These are phyloP conservation scores for Euphrasia confusa DNA, from an alignment of 257 asterid genomes.

Conservation along the genomic window DNA sequence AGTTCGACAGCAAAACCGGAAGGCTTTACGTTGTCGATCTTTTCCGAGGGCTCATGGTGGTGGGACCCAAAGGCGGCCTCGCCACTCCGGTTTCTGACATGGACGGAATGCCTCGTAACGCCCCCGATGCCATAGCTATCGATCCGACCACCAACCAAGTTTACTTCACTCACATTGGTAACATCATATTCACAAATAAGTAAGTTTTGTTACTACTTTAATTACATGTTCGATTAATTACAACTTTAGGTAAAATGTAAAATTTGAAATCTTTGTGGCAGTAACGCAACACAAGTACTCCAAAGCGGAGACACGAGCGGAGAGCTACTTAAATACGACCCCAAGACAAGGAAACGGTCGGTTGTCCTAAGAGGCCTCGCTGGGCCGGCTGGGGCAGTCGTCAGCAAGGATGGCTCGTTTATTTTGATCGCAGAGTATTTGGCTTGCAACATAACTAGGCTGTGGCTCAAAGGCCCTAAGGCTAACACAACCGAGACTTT, in stretches of 20 bases:
- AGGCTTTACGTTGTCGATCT: neutral
- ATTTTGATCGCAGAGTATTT: conserved; percentile 36
- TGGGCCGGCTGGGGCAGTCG: conserved; percentile 39
- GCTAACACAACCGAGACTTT: conserved; percentile 33
- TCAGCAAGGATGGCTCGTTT: conserved; percentile 34
- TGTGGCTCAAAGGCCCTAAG: conserved; percentile 42
- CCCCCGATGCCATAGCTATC: conserved; percentile 6
- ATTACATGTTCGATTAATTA: no score
- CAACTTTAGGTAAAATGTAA: neutral
- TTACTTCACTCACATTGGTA: neutral
- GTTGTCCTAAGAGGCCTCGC: conserved; percentile 35
- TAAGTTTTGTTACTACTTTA: neutral
- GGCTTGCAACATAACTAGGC: conserved; percentile 29
- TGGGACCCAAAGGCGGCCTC: neutral
- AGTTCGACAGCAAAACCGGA: conserved; percentile 3
- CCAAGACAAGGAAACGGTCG: conserved; percentile 21
- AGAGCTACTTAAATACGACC: conserved; percentile 33
- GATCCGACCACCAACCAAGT: neutral
- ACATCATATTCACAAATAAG: neutral
- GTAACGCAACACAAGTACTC: neutral
- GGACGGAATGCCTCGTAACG: neutral
- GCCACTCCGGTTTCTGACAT: neutral
- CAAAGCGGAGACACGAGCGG: conserved; percentile 3
- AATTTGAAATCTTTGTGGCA: neutral
- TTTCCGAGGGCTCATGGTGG: neutral